These are phyloP conservation scores for Mycena metata DNA, from an alignment of 768 basidiomycete species.

Conservation along the genomic window DNA sequence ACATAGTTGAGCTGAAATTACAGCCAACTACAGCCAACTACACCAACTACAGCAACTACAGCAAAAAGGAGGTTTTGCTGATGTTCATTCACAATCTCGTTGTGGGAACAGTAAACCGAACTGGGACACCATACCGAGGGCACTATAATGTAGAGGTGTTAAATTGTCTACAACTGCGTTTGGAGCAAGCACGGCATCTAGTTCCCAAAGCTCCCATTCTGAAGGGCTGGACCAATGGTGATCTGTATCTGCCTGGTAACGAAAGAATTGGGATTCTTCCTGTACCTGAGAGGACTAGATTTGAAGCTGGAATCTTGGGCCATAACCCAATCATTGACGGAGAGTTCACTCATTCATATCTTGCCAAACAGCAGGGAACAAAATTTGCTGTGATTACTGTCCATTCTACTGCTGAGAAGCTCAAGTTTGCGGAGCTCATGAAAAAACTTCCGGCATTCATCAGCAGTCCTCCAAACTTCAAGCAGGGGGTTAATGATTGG, in stretches of 20 bases:
- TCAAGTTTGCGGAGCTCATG: neutral
- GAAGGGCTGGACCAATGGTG: constrained; percentile 13
- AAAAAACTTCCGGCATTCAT: constrained; percentile 3
- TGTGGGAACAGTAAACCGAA: constrained; percentile 22
- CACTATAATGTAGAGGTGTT: constrained; percentile 18
- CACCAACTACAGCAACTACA: too few species aligned
- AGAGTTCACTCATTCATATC: constrained; percentile 17
- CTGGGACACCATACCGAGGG: constrained; percentile 1
- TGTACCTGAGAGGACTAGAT: neutral
- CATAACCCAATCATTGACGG: neutral
- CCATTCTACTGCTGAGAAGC: constrained; percentile 7
- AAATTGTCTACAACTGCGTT: neutral
- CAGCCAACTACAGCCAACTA: too few species aligned
- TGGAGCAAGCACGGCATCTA: neutral
- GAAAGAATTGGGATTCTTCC: constrained; percentile 19
- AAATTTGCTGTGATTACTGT: constrained; percentile 23
- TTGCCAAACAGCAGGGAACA: constrained; percentile 29
- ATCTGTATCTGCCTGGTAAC: neutral
- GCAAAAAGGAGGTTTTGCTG: too few species aligned
- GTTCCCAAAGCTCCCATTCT: neutral
- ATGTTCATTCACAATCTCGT: constrained; percentile 22
- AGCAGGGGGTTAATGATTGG: neutral
- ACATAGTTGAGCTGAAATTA: too few species aligned
- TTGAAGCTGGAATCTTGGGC: neutral
- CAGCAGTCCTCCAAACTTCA: constrained; percentile 2